These are phyloP conservation scores for Neonectria hederae DNA, from an alignment of 2,329 filamentous ascomycete species.

Conservation along the genomic window DNA sequence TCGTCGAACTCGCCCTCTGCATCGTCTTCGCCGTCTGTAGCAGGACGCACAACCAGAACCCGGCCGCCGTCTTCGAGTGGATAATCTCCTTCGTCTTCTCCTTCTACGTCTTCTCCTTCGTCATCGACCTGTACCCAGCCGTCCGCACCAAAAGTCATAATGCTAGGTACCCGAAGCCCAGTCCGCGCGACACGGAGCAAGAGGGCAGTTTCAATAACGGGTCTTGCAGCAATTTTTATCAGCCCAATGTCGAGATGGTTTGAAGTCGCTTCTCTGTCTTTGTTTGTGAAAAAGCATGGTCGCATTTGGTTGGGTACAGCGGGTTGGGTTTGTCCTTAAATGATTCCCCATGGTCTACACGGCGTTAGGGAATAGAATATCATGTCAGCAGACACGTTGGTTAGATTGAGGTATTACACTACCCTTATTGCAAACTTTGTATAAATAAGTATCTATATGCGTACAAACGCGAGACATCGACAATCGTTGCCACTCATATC, in stretches of 20 bases:
- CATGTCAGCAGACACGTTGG: neutral
- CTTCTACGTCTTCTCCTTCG: conserved; percentile 87
- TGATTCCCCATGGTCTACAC: neutral
- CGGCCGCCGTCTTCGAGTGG: conserved; percentile 82
- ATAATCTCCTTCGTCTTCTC: conserved; percentile 84
- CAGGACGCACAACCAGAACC: conserved; percentile 62
- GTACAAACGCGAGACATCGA: neutral
- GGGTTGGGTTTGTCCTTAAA: neutral
- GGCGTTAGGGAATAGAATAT: neutral
- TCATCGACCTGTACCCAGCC: conserved; percentile 86
- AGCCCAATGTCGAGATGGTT: conserved; percentile 38
- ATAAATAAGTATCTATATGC: neutral
- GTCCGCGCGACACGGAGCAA: conserved; percentile 3
- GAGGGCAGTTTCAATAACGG: conserved; percentile 17
- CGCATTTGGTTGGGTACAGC: neutral
- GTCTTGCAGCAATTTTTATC: conserved; percentile 1
- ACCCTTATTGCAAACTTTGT: neutral
- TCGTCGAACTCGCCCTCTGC: conserved; percentile 79
- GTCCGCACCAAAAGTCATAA: conserved; percentile 62
- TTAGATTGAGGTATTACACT: neutral
- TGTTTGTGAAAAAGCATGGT: neutral
- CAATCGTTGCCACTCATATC: neutral
- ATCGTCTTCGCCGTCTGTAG: conserved; percentile 75
- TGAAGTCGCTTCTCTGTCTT: neutral
- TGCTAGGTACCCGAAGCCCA: conserved; percentile 44